Base-by-base conservation (phyloP, 2,329 filamentous ascomycete species). In the Colletotrichum sp. region DNA sequence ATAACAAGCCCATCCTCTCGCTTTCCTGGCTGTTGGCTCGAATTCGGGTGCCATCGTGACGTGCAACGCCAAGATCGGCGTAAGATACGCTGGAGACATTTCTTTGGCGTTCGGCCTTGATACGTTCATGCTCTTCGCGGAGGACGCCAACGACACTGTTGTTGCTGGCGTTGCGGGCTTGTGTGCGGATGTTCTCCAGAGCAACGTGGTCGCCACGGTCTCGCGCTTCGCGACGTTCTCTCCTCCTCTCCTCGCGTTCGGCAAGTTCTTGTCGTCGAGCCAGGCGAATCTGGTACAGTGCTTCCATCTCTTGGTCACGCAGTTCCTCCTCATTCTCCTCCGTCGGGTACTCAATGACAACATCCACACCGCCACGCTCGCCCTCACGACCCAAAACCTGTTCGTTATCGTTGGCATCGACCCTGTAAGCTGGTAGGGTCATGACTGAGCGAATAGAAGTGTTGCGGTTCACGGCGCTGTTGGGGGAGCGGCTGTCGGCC, bases 391-490 rank as follows among this genome's bases (percentile, higher is more conserved):
- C 97, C 64, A 99, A 89, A 2, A 98, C 93, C 79, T 93, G 93
- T 84, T 99, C 97, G 62, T 92, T 93, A 24, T 94, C 93, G 66
- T 92, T 89, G 1, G 95, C 92, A 32, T 92, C 92, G 18, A 90
- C 90, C 4, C 94, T 93, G 84, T 99, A 99, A 0, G 95, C 91
- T 0, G 97, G 97, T 4, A 99, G 87, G 0, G 97, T 99, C 90
- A 98, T 97, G 72, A 99, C 93, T n/a, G 95, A 98, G 71, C 96
- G 93, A 62, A 99, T 90, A 10, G 95, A 98, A 2, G 95, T 96
- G 80, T 96, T 94, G 36, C 96, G 92, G 82, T 96, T 95, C 15
- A 98, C 92, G 1, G 83, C 85, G 44, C 83, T 71, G 79, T 81
- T 79, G 73, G 80, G 78, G 30, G 78, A 79, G n/a, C 78, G 77